Base-by-base conservation (phyloP, 1,284 basidiomycete species). In the Entoloma clypeatum region DNA sequence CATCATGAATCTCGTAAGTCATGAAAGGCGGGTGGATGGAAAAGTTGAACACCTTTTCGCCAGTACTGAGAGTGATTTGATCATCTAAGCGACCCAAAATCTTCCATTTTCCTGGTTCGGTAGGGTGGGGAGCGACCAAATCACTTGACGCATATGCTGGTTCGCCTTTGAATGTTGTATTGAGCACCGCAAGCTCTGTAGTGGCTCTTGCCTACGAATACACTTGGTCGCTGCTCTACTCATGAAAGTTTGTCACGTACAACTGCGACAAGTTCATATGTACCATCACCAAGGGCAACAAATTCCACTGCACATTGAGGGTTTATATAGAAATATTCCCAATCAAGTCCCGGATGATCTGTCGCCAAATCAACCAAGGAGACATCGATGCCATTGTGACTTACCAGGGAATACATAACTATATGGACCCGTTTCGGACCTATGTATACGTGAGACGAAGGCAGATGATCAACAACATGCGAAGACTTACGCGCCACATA, bases 1-100 rank as follows among this genome's bases (percentile, higher is more conserved):
- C 36, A 46, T 19, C 14, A 10, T 17, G 10, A 14, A 4, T 23
- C 21, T 7, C 16, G 17, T 5, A 27, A 10, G 18, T 28, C 17
- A 22, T 23, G 11, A 32, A 13, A 16, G 23, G 9, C 14, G 11
- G 7, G 22, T 22, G 16, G 11, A 28, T 18, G 9, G 35, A 22
- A 36, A 17, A n/a, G n/a, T 34, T 11, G n/a, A n/a, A n/a, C 18
- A 58, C 61, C 53, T 64, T 61, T 48, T 65, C 61, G 6, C 62
- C 62, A 5, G 55, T 63, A 8, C 51, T 59, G 37, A 53, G 52
- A 47, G 55, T 59, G 29, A 58, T 57, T 43, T 56, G 53, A 30
- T 58, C 56, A 29, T 58, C 54, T 5, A 48, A 46, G 44, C 53
- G 43, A 13, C 54, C 55, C 30, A 46, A 58, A 17, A 57, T 45